phyloP scores from a whole-genome alignment of 2,329 filamentous ascomycete species.

The Trichoderma harzianum region DNA sequence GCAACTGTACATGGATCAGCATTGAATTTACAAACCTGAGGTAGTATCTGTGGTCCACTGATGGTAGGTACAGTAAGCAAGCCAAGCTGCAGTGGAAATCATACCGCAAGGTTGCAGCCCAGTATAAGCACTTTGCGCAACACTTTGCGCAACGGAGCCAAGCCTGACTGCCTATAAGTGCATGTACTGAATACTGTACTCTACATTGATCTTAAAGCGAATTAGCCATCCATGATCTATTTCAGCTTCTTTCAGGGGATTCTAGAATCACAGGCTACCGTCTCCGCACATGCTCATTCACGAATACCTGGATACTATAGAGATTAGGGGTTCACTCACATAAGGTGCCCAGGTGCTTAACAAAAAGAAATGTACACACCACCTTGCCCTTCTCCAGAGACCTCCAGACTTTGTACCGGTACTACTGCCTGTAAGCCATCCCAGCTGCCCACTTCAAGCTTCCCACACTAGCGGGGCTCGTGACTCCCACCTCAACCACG shows the following conservation, averaged over 20 bases:
- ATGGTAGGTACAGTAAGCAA: background rate
- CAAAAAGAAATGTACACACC: background rate
- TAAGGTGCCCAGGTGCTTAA: background rate
- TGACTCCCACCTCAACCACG: background rate
- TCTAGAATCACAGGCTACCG: background rate
- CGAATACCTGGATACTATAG: too few relatives aligned
- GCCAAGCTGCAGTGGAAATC: background rate
- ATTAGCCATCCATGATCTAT: too few relatives aligned
- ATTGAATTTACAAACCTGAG: background rate
- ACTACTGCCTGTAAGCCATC: background rate
- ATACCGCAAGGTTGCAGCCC: background rate
- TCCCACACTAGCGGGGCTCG: constrained; percentile 1
- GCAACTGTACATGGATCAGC: background rate
- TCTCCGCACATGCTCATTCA: too few relatives aligned
- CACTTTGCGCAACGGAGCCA: background rate
- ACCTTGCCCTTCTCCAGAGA: background rate
- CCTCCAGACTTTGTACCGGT: background rate
- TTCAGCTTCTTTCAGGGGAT: background rate
- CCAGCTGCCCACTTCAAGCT: background rate
- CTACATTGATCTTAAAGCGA: background rate
- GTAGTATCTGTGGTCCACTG: background rate
- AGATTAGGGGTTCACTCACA: background rate
- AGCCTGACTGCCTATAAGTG: background rate
- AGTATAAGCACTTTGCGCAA: background rate
- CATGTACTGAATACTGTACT: background rate